These are phyloP conservation scores for Colletotrichum eleusines DNA, from an alignment of 2,329 filamentous ascomycete genomes.

Conservation along the genomic window DNA sequence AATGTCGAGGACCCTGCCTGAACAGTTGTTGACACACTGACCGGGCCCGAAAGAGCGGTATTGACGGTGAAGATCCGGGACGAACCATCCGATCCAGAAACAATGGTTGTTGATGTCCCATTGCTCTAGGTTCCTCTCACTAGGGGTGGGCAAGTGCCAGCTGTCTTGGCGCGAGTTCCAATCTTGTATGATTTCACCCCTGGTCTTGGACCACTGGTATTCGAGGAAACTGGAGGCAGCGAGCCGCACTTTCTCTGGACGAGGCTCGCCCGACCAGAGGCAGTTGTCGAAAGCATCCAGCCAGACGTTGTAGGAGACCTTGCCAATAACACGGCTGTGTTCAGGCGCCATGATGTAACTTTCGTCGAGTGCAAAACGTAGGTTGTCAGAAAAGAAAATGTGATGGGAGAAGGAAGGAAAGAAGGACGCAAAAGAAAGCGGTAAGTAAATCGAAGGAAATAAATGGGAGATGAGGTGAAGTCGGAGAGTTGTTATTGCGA, in stretches of 20 bases:
- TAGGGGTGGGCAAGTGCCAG: not conserved
- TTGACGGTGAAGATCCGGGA: not conserved
- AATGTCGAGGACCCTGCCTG: not conserved
- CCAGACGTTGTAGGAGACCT: not conserved
- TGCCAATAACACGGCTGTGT: not conserved
- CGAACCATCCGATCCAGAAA: constrained; percentile 2
- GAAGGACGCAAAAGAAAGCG: too few species aligned
- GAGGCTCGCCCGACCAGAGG: not conserved
- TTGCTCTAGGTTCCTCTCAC: not conserved
- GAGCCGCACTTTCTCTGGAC: not conserved
- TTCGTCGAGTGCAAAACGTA: not conserved
- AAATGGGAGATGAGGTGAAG: too few species aligned
- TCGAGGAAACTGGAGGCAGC: not conserved
- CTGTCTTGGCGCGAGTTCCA: not conserved
- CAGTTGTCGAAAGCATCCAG: not conserved
- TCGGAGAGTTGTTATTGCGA: not conserved
- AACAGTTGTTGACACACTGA: not conserved
- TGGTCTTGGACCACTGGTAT: not conserved
- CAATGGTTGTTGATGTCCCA: not conserved
- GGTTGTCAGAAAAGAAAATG: not conserved
- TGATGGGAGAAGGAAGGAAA: not conserved
- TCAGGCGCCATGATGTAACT: not conserved
- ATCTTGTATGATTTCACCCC: not conserved
- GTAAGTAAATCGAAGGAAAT: too few species aligned
- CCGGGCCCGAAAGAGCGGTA: too few species aligned